phyloP scores from a whole-genome alignment of 1,139 yeast genomes.

The Geotrichum europaeum region DNA sequence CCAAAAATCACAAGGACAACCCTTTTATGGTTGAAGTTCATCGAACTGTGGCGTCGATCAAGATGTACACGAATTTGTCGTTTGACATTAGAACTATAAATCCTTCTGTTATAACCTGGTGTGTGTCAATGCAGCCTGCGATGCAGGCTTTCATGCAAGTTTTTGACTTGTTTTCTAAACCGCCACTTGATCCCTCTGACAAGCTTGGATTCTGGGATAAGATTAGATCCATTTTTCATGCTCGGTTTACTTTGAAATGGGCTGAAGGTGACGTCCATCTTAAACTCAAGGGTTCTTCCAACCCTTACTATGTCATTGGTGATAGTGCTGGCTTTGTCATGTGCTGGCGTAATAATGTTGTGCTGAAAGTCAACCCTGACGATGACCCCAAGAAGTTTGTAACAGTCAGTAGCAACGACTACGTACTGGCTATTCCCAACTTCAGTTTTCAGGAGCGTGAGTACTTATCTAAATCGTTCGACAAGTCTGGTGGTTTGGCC shows the following conservation, averaged over 20 bases:
- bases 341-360: constrained; percentile 66
- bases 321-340: constrained; percentile 73
- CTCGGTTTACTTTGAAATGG: constrained; percentile 46
- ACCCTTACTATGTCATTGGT: constrained; percentile 70
- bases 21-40: constrained; percentile 60
- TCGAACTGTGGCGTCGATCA: constrained; percentile 72
- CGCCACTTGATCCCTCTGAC: constrained; percentile 77
- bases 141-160: constrained; percentile 74
- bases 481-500: constrained; percentile 22
- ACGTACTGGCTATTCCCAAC: constrained; percentile 61
- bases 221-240: constrained; percentile 55
- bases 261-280: constrained; percentile 43
- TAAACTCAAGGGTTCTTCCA: constrained; percentile 62
- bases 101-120: constrained; percentile 78
- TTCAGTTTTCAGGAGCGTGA: constrained; percentile 33
- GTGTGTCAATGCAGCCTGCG: constrained; percentile 77
- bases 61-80: constrained; percentile 58
- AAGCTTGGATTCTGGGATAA: constrained; percentile 79
- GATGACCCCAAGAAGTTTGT: constrained; percentile 59
- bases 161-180: constrained; percentile 77
- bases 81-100: constrained; percentile 50
- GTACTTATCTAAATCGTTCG: constrained; percentile 24
- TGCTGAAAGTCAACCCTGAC: constrained; percentile 53
- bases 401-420: constrained; percentile 57
- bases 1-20: constrained; percentile 16